Evolutionary conservation across 805 yeast species (phyloP), one percentile per base, ranked within the genome.

Genomic region (Vanderwaltozyma verrucispora): DNA sequence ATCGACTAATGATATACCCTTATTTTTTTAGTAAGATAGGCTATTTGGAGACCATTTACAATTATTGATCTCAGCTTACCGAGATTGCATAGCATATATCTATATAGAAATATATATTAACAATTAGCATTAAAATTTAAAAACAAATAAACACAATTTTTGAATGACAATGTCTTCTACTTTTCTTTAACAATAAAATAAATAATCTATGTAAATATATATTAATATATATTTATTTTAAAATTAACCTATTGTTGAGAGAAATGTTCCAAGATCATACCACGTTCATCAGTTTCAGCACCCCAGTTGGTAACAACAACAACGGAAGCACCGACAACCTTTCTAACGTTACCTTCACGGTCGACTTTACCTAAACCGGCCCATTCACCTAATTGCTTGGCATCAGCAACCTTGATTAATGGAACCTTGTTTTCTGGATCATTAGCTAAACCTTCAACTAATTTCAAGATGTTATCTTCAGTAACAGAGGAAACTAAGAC

Each of bases 251-350:
- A 78, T 71, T 84, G 87, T 67, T 82, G 83, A 62, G 94, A 79
- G 73, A 89, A 86, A 80, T 86, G 88, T 72, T 87, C 94, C 71
- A 92, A 78, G 68, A 92, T 80, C 72, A 85, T 81, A 76, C 78
- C 74, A 76, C 96, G 86, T 76, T 89, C 98, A 65, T 79, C 89
- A 62, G 97, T 82, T 73, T 87, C 95, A 67, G 86, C 95, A 86
- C 99, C 99, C 97, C 97, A 92, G 94, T 87, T 81, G 80, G 84
- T 88, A 79, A 92, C 85, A 62, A 92, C 98, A 67, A 89, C 96
- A 73, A 95, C 89, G 62, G 97, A 88, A 72, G 96, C 94, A 75
- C 98, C 98, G 69, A 92, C 98, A 63, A 92, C 97, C 86, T 92
- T 92, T 80, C 96, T 87, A 74, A 97, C 96, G 78, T 89, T 87